phyloP scores from a whole-genome alignment of 768 basidiomycete genomes.

The Mycena amicta region DNA sequence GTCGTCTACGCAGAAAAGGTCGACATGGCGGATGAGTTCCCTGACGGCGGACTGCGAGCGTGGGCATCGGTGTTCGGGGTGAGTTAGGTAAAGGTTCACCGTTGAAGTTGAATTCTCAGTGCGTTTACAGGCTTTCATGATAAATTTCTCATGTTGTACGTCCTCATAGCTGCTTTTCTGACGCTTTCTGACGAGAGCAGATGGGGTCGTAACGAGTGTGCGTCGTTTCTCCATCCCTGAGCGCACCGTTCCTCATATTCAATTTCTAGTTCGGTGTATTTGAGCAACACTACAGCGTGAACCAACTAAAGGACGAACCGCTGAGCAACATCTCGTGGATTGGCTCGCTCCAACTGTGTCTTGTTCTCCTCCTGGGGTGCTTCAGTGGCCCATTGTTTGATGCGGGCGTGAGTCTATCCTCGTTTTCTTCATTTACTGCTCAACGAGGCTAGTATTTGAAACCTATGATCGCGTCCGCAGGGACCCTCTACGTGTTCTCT shows the following conservation, averaged over 20 bases:
- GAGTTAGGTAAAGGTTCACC: too few species aligned
- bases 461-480: conserved; percentile 17
- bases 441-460: conserved; percentile 17
- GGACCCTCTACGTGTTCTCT: conserved; percentile 18
- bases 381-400: conserved; percentile 21
- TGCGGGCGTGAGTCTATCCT: conserved; percentile 7
- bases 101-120: too few species aligned
- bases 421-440: neutral
- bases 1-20: neutral
- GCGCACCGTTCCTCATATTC: neutral
- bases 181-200: neutral
- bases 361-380: conserved; percentile 22
- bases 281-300: conserved; percentile 18
- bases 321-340: conserved; percentile 26
- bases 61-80: too few species aligned
- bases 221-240: neutral
- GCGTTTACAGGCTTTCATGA: conserved; percentile 22
- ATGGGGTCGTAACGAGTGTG: conserved; percentile 22
- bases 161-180: neutral
- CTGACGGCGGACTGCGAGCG: too few species aligned
- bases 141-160: conserved; percentile 24
- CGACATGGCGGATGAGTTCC: neutral
- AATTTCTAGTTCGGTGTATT: conserved; percentile 24
- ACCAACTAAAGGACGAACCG: conserved; percentile 20
- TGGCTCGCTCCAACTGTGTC: conserved; percentile 25